Evolutionary conservation across 257 asterid genomes (phyloP).

Genomic region (Schizonepeta tenuifolia): DNA sequence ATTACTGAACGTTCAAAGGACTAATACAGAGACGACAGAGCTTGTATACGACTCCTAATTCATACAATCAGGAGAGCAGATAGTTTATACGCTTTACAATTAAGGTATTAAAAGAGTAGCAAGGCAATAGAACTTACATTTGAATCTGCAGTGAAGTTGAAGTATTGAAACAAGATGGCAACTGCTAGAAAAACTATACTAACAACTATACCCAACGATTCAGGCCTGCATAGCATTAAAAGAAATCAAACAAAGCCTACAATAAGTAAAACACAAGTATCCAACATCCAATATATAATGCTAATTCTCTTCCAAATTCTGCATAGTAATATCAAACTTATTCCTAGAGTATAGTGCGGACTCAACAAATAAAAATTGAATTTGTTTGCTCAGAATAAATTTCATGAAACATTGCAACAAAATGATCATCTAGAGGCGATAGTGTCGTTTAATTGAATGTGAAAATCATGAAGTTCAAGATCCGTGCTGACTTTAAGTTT

Average conservation of each 20-base stretch:
- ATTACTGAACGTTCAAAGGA: background rate
- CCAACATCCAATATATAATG: background rate
- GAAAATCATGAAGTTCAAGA: too few species aligned
- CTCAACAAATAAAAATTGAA: background rate
- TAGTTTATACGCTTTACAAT: background rate
- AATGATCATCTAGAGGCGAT: background rate
- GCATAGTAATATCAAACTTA: constrained; percentile 8
- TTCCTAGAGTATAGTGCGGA: background rate
- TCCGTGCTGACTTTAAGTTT: too few species aligned
- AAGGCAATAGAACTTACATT: constrained; percentile 38
- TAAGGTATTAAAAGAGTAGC: constrained; percentile 10
- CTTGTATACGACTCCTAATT: background rate
- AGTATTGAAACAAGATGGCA: constrained; percentile 75
- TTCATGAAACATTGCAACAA: background rate
- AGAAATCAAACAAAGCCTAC: constrained; percentile 11
- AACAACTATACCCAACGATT: constrained; percentile 87
- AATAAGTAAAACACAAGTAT: background rate
- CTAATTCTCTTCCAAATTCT: background rate
- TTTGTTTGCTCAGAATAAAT: background rate
- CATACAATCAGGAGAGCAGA: constrained; percentile 3
- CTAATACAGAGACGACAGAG: background rate
- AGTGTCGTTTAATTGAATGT: too few species aligned
- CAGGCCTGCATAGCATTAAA: constrained; percentile 69
- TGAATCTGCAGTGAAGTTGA: constrained; percentile 82
- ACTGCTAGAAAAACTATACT: constrained; percentile 81